Conservation (phyloP, 768 basidiomycete species). For the Pleurotus platypus region DNA sequence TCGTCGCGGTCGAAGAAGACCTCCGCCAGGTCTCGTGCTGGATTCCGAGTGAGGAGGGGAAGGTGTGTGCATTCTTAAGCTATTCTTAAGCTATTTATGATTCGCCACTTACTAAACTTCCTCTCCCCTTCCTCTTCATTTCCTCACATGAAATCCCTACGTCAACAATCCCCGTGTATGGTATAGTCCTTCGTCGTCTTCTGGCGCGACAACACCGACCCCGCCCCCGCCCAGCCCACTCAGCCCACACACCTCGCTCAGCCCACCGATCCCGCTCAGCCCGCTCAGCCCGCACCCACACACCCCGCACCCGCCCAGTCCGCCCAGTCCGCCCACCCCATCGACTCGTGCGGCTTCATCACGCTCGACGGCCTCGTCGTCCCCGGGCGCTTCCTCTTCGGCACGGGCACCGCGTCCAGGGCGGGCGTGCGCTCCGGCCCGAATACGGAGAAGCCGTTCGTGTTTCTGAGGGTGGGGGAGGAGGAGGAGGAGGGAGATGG, state of each 20-base stretch:
- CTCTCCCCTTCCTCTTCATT: background rate
- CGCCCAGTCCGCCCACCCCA: constrained; percentile 40
- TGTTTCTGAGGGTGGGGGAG: constrained; percentile 45
- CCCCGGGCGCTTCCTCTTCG: constrained; percentile 60
- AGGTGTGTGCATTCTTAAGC: constrained; percentile 23
- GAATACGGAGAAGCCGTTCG: constrained; percentile 54
- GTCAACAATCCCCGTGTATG: too few relatives aligned
- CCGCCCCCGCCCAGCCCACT: too few relatives aligned
- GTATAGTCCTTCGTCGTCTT: constrained; percentile 30
- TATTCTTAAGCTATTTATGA: too few relatives aligned
- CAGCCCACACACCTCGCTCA: too few relatives aligned
- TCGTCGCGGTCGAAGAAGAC: constrained; percentile 44
- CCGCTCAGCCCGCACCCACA: too few relatives aligned
- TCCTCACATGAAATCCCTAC: too few relatives aligned
- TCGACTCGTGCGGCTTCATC: constrained; percentile 58
- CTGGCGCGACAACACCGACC: constrained; percentile 50
- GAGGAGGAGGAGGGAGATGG: constrained; percentile 35
- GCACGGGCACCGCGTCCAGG: constrained; percentile 51
- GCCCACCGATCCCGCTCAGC: too few relatives aligned
- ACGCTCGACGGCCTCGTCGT: constrained; percentile 61
- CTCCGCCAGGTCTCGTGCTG: constrained; percentile 56
- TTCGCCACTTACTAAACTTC: too few relatives aligned
- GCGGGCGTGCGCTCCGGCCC: constrained; percentile 48
- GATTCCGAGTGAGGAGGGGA: constrained; percentile 60
- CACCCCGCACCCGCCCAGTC: too few relatives aligned